Base-by-base conservation (phyloP, 352 stramenopile genomes). In the Phytopythium cucurbitacearum region DNA sequence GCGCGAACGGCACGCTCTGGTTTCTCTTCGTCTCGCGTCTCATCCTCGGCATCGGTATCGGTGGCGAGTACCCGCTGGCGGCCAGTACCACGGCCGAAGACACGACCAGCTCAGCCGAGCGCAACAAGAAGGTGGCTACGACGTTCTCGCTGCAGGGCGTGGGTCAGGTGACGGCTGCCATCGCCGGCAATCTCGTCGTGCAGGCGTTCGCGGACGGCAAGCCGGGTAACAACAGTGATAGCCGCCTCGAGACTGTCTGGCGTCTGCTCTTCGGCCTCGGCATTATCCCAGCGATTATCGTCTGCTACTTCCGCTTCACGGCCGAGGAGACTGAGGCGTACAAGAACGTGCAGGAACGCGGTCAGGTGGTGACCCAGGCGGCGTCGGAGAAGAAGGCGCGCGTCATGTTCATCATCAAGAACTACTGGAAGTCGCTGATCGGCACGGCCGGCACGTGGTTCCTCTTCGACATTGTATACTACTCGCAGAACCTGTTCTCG, bases 391-490 rank as follows among this genome's bases (percentile, higher is more conserved):
- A 33, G 12, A 10, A 7, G 9, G 12, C 45, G 32, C 38, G 6
- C 21, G 13, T 86, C 7, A 34, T 16, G 6, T 80, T 86, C 53
- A 80, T 88, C n/a, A 16, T 83, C 13, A 60, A 60, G 4, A 62
- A 88, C 64, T 86, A 86, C 53, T 62, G 77, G 12, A 55, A 61
- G 10, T 60, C 63, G 12, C 59, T 94, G 5, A 36, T 93, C 3
- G 85, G 82, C 5, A 91, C 80, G 40, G 82, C 85, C 0, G 78
- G 77, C 51, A 82, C 76, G 52, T 95, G 85, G 82, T 94, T 95
- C 60, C 74, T 95, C 10, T 91, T 94, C 54, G 85, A 95, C 55
- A 88, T 95, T 55, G 80, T 89, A 1, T 94, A 87, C 57, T 93
- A 89, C 62, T 73, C 80, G 1, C 79, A 91, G 58, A 90, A 88